phyloP scores from a whole-genome alignment of 2,329 filamentous ascomycete species.

The Cordyceps cicadae region DNA sequence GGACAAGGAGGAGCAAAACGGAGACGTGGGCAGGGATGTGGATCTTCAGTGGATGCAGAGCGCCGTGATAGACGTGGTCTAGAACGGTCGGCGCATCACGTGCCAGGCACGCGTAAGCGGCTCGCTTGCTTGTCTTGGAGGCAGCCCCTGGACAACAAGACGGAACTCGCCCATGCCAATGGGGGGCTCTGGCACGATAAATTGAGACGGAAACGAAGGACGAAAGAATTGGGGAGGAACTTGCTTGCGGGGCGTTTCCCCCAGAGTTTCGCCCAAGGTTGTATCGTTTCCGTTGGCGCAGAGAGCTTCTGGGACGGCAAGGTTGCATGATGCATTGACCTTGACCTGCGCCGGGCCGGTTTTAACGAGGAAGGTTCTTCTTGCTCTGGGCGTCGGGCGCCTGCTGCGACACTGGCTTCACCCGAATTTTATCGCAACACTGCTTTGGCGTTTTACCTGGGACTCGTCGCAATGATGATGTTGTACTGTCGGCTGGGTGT shows the following conservation, averaged over 20 bases:
- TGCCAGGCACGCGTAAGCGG: slow-evolving; percentile 8
- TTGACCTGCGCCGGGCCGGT: neutral
- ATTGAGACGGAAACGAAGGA: neutral
- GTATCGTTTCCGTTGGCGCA: neutral
- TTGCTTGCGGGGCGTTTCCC: neutral
- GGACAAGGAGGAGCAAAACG: neutral
- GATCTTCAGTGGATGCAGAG: neutral
- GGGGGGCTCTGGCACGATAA: neutral
- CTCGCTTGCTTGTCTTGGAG: neutral
- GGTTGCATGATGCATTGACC: neutral
- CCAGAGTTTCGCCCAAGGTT: neutral
- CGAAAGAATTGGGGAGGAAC: neutral
- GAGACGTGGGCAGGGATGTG: neutral
- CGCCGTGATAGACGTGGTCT: slow-evolving; percentile 8
- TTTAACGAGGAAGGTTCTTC: neutral
- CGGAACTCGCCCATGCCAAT: neutral
- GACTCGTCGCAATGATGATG: neutral
- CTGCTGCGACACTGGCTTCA: neutral
- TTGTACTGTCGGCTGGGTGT: neutral
- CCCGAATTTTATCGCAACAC: neutral
- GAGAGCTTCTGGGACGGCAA: neutral
- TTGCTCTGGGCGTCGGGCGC: neutral
- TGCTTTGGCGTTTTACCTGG: neutral
- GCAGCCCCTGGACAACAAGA: neutral
- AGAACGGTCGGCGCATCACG: slow-evolving; percentile 10